Evolutionary conservation across 129 eudicot genomes (phyloP), one percentile per base, ranked within the genome.

Genomic region (Arctium lappa): DNA sequence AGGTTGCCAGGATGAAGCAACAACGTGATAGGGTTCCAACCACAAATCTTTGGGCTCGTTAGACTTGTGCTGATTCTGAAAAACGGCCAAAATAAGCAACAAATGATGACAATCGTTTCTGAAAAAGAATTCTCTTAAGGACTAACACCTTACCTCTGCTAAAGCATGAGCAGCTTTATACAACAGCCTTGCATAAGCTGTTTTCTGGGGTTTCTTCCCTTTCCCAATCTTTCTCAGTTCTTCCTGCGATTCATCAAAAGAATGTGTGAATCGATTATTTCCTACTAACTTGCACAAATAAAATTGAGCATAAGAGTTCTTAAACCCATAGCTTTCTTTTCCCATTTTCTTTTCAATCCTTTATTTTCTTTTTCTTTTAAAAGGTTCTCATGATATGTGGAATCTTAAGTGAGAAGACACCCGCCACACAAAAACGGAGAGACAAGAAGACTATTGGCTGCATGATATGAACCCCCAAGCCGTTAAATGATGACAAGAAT

Each of bases 131-230:
- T 56, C 27, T 1, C 5, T 22, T 5, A 22, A 60, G 12, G n/a
- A 70, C 34, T 75, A 12, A 39, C 73, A 46, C 73, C 79, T 53
- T 87, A 91, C 99, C 90, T 93, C 98, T 44, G 99, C 98, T 84
- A 96, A 87, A 85, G 97, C 97, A 89, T 96, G 99, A 29, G 98
- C 95, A 75, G 99, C 99, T 89, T 93, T 89, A 70, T 92, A 87
- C 89, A 96, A 79, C 83, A 96, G 85, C 77, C 98, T 90, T 68
- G 93, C 96, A 85, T 91, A 96, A 2, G 87, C 85, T 30, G 98
- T 96, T 84, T 96, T 93, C 74, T 86, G 94, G 0, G 99, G 98
- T 85, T 83, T 90, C 85, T 87, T 96, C 46, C 91, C 96, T 91
- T 84, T 91, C 69, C 89, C 89, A 31, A 90, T 82, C 88, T 89